Evolutionary conservation across 2,329 filamentous ascomycete genomes (phyloP).

Genomic region (Ascosphaera apis): DNA sequence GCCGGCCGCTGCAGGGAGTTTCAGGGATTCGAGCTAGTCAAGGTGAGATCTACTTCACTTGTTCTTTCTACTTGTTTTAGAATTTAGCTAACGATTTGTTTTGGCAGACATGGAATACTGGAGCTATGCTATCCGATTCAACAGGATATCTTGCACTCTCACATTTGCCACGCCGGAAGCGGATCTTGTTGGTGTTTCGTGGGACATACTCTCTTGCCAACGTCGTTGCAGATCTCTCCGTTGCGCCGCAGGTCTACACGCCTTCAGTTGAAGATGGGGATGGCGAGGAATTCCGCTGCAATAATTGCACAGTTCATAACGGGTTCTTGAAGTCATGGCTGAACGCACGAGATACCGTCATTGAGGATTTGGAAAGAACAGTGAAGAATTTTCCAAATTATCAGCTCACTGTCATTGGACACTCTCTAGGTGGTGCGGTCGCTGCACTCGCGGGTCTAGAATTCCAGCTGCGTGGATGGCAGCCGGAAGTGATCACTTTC

Average conservation of each 20-base stretch:
- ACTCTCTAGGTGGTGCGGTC: constrained; percentile 81
- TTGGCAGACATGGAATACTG: constrained; percentile 62
- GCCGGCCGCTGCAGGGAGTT: constrained; percentile 71
- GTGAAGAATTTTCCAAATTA: constrained; percentile 43
- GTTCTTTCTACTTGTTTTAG: not conserved
- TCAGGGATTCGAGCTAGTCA: constrained; percentile 51
- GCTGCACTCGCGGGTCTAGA: constrained; percentile 73
- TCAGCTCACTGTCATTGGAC: constrained; percentile 57
- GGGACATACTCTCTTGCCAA: constrained; percentile 90
- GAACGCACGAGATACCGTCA: constrained; percentile 44
- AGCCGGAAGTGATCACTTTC: constrained; percentile 66
- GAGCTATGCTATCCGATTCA: constrained; percentile 63
- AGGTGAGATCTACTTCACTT: constrained; percentile 17
- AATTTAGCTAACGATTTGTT: constrained; percentile 1
- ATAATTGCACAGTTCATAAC: constrained; percentile 76
- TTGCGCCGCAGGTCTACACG: constrained; percentile 69
- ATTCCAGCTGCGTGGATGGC: constrained; percentile 51
- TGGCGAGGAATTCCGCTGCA: constrained; percentile 33
- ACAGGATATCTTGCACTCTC: constrained; percentile 90
- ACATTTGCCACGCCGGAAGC: constrained; percentile 33
- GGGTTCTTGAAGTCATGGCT: constrained; percentile 77
- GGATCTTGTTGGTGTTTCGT: constrained; percentile 71
- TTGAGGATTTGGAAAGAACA: constrained; percentile 41
- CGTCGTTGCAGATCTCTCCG: constrained; percentile 73
- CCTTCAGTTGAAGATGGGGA: constrained; percentile 26